phyloP scores from a whole-genome alignment of 208 protist genomes.

The Crithidia expoeki region DNA sequence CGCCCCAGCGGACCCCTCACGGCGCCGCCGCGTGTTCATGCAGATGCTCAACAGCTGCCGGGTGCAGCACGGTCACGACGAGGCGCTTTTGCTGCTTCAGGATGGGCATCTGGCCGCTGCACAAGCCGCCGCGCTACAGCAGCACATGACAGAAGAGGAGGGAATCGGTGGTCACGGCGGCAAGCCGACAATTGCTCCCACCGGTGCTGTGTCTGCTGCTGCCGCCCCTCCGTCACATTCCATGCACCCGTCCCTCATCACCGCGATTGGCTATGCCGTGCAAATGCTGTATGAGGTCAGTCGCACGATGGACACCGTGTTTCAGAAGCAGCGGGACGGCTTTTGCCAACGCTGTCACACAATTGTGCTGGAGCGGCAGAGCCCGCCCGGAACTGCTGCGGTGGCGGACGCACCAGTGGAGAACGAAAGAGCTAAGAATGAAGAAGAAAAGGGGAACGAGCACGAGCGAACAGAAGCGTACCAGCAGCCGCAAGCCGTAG shows the following conservation, averaged over 20 bases:
- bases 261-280: conserved; percentile 31
- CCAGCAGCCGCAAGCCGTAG: not conserved
- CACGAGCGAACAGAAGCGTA: not conserved
- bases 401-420: not conserved
- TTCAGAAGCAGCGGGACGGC: conserved; percentile 32
- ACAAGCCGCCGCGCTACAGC: conserved; percentile 18
- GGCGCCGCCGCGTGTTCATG: conserved; percentile 14
- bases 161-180: not conserved
- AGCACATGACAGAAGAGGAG: conserved; percentile 3
- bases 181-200: not conserved
- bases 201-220: not conserved
- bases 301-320: conserved; percentile 28
- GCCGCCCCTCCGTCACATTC: not conserved
- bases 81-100: conserved; percentile 26
- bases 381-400: not conserved
- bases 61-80: conserved; percentile 15
- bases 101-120: conserved; percentile 4
- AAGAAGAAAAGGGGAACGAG: conserved; percentile 10
- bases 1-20: conserved; percentile 22
- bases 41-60: conserved; percentile 25
- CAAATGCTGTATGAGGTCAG: conserved; percentile 34
- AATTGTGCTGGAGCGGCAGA: conserved; percentile 34
- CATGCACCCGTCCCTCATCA: not conserved
- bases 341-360: conserved; percentile 32
- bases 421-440: not conserved